Base-by-base conservation (phyloP, 2,329 filamentous ascomycete genomes). In the Fusarium lyarnte region DNA sequence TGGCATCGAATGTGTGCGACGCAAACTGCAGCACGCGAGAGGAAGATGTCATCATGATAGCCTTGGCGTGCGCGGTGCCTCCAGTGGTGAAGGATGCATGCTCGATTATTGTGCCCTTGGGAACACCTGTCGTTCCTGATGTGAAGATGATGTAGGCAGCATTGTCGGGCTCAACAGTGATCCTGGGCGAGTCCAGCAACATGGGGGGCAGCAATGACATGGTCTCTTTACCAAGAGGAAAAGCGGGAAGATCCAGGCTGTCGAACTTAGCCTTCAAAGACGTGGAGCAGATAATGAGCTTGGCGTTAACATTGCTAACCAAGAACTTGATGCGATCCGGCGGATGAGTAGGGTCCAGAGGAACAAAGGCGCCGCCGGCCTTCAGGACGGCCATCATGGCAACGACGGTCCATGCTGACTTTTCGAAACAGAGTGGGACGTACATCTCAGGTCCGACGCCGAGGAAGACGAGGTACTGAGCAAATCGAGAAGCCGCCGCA, bases 271-370 rank as follows among this genome's bases (percentile, higher is more conserved):
- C 2, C 8, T 17, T 21, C 29, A 65, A n/a, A 19, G 51, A 58
- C 1, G 64, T 0, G 8, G 71, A 74, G 38, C 67, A 74, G 0
- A 74, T 33, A 14, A 74, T 42, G 16, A 74, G 23, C 23, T 69
- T 65, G 8, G 71, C 67, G 19, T 58, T 27, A 2, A 73, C 61
- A 11, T 69, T 74, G 6, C 36, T 14, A 1, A 72, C 49, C 6
- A 76, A 41, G n/a, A 69, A 66, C 8, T 39, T 57, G 31, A 74
- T 62, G 7, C 74, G 69, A 0, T 74, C 63, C 0, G 79, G 79
- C 1, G 84, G 83, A 47, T 82, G 71, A 13, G 79, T 77, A 14
- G 82, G 79, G 23, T 85, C 82, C 0, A 85, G 54, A 0, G 81
- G 79, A 14, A 74, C 73, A 60, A 78, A 80, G 0, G 77, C 75